Conservation (phyloP, 305 asterid genomes). For the Fraxinus nigra region DNA sequence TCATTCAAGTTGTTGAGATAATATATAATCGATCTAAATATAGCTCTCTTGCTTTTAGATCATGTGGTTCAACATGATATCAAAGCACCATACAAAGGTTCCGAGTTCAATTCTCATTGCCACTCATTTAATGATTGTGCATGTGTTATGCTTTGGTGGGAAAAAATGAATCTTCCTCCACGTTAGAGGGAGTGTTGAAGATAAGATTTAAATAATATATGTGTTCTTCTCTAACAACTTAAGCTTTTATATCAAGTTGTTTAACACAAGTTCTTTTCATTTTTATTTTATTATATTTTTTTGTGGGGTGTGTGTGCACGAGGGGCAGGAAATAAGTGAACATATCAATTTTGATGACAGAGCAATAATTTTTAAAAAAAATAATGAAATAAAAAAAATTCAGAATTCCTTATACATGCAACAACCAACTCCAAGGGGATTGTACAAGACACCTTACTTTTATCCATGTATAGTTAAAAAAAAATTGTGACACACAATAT, state of each 20-base stretch:
- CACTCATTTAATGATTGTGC: neutral
- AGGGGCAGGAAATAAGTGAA: neutral
- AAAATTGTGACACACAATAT: neutral
- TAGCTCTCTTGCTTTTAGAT: neutral
- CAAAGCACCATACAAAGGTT: neutral
- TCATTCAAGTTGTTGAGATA: neutral
- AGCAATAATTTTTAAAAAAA: neutral
- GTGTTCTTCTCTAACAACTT: neutral
- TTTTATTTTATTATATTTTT: neutral
- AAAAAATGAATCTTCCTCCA: neutral
- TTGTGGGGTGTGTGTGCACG: neutral
- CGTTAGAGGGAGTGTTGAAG: neutral
- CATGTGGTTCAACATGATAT: neutral
- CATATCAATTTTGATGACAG: neutral
- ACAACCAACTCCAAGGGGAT: neutral
- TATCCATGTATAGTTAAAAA: slow-evolving; percentile 3
- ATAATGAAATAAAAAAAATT: neutral
- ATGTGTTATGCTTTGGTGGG: neutral
- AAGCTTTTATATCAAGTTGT: neutral
- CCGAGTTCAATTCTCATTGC: neutral
- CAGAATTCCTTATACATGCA: neutral
- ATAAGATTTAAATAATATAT: neutral
- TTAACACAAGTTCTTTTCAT: neutral
- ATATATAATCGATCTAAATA: neutral
- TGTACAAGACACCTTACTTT: neutral